These are phyloP conservation scores for Glycine latifolia DNA, from an alignment of 306 rosid species.

Conservation along the genomic window DNA sequence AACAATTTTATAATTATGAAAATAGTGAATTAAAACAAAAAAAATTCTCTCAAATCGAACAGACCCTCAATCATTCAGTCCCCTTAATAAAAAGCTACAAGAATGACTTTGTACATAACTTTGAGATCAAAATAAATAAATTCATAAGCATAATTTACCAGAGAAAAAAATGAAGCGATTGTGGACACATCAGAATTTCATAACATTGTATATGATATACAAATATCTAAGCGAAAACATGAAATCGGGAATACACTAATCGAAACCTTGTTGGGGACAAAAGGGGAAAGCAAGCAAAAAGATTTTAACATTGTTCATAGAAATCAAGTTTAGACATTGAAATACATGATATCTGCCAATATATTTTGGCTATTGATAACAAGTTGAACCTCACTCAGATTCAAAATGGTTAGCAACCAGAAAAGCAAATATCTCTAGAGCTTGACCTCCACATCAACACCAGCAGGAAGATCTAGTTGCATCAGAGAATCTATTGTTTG, in stretches of 20 bases:
- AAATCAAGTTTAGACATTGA: conserved; percentile 7
- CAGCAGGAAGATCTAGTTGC: conserved; percentile 98
- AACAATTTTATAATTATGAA: neutral
- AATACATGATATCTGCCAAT: conserved; percentile 14
- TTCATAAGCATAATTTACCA: conserved; percentile 14
- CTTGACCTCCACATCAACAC: conserved; percentile 98
- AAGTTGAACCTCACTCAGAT: conserved; percentile 39
- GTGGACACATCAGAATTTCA: conserved; percentile 23
- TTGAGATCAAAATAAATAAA: conserved; percentile 10
- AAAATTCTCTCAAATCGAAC: neutral
- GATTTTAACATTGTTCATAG: conserved; percentile 19
- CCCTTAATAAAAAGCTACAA: conserved; percentile 12
- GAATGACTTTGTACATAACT: neutral
- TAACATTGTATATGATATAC: conserved; percentile 27
- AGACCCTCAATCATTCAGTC: neutral
- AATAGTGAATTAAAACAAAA: neutral
- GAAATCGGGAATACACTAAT: neutral
- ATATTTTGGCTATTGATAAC: conserved; percentile 21
- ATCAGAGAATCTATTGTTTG: conserved; percentile 95
- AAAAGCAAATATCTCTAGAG: conserved; percentile 56
- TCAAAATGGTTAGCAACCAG: conserved; percentile 34
- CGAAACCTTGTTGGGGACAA: neutral
- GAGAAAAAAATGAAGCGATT: neutral
- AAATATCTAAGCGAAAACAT: conserved; percentile 43
- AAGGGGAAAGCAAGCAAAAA: neutral